Base-by-base conservation (phyloP, 2,329 filamentous ascomycete genomes). In the Trichoderma sp. region DNA sequence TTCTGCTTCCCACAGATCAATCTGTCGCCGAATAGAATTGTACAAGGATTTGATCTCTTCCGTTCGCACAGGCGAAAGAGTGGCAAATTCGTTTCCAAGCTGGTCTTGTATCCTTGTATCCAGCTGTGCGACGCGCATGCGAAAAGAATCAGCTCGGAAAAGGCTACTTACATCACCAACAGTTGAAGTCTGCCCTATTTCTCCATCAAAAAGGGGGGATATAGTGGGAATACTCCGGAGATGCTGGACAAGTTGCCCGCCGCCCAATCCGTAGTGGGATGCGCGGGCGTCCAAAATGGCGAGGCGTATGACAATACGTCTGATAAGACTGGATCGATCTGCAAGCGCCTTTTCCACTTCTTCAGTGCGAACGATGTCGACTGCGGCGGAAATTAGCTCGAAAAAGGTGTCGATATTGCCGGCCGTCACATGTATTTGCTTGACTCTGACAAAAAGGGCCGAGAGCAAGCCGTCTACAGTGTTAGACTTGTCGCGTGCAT, bases 31-130 rank as follows among this genome's bases (percentile, higher is more conserved):
- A 13, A 5, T 60, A 40, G 57, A 60, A 35, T 29, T 60, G 35
- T 60, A 60, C n/a, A 60, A 14, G 13, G 57, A 43, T 27, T 43
- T 60, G 21, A 60, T 43, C 57, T 60, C 57, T 11, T 40, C 21
- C 29, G 35, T 60, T n/a, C 57, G 57, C n/a, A 60, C 35, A 19
- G 57, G 57, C 8, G 35, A 13, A 43, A 60, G 35, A n/a, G 57
- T 29, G 19, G 57, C 57, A 5, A 29, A 60, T 16, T 60, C 57
- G 27, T 29, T 60, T 29, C 14, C 10, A 24, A 60, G 35, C 14
- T 60, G 57, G 10, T 60, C 57, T 43, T 43, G 35, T 43, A 60
- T 60, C 57, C 57, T 40, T 21, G 13, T 29, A 43, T 60, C 33
- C 6, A 60, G 24, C 16, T 43, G 37, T 43, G 57, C 57, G 14